Percentiles rank a stretch among this genome's conserved stretches.
phyloP scores from a whole-genome alignment of 345 rosid species.

The Geranium rotundifolium region DNA sequence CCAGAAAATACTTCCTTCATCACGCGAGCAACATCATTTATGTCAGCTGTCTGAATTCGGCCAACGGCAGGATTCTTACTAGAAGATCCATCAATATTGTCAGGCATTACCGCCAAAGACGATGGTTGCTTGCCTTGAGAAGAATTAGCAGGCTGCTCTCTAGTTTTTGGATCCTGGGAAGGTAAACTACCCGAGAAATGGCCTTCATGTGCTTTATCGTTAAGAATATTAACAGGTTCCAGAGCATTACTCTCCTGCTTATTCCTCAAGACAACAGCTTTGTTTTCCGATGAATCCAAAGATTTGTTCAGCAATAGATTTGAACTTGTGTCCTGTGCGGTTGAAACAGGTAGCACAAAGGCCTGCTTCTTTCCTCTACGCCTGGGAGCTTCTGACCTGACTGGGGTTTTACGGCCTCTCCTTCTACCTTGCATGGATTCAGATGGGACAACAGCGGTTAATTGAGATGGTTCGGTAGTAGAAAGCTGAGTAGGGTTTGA shows the following conservation, averaged over 20 bases:
- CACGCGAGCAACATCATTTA: constrained; percentile 52
- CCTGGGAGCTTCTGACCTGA: constrained; percentile 27
- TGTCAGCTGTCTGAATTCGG: constrained; percentile 36
- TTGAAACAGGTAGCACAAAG: constrained; percentile 15
- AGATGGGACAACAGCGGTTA: constrained; percentile 11
- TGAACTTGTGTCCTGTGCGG: constrained; percentile 12
- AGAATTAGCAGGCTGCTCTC: constrained; percentile 9
- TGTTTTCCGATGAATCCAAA: constrained; percentile 16
- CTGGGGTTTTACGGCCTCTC: constrained; percentile 31
- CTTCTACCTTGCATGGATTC: constrained; percentile 22
- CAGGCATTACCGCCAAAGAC: constrained; percentile 4
- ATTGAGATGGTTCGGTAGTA: constrained; percentile 11
- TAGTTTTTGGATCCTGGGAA: constrained; percentile 24
- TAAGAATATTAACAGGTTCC: constrained; percentile 25
- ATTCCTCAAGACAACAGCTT: constrained; percentile 17
- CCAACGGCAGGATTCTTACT: constrained; percentile 18
- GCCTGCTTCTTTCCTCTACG: constrained; percentile 35
- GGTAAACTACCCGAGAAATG: constrained; percentile 13
- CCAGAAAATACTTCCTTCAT: constrained; percentile 57
- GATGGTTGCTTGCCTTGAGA: constrained; percentile 6
- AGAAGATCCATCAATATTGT: constrained; percentile 1
- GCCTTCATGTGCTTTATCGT: constrained; percentile 20
- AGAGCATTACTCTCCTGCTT: constrained; percentile 31
- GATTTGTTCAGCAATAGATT: constrained; percentile 22
- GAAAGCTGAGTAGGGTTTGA: constrained; percentile 18